phyloP scores from a whole-genome alignment of 2,329 filamentous ascomycete genomes.

The Daldinia eschscholtzii region DNA sequence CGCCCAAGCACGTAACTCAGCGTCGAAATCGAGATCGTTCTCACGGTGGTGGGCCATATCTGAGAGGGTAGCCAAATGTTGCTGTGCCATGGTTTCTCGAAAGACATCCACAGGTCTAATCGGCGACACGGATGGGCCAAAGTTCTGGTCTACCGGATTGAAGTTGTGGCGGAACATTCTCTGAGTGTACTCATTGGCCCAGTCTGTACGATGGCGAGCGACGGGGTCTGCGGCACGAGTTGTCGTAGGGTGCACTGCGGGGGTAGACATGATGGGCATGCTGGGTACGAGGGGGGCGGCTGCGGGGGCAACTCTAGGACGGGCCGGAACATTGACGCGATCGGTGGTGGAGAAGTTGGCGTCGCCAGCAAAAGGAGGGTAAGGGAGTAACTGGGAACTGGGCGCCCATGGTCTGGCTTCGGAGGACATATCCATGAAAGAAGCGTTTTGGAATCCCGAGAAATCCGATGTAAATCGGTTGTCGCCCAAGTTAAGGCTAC shows the following conservation, averaged over 20 bases:
- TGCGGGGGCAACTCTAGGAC: background rate
- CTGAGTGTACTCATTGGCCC: conserved; percentile 2
- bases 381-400: background rate
- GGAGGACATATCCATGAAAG: background rate
- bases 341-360: background rate
- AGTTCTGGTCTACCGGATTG: background rate
- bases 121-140: background rate
- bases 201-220: background rate
- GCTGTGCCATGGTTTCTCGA: background rate
- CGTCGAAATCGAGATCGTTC: conserved; percentile 31
- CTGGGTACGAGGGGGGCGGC: background rate
- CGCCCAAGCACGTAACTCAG: conserved; percentile 28
- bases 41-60: background rate
- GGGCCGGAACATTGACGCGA: background rate
- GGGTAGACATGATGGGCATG: background rate
- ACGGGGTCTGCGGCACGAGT: background rate
- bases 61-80: background rate
- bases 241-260: background rate
- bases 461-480: conserved; percentile 8
- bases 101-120: background rate
- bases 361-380: background rate
- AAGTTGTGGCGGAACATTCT: background rate
- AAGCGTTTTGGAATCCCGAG: background rate
- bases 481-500: conserved; percentile 28
- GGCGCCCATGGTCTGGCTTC: background rate